These are phyloP conservation scores for Gaeumannomyces sp. DNA, from an alignment of 2,329 filamentous ascomycete species.

Conservation along the genomic window DNA sequence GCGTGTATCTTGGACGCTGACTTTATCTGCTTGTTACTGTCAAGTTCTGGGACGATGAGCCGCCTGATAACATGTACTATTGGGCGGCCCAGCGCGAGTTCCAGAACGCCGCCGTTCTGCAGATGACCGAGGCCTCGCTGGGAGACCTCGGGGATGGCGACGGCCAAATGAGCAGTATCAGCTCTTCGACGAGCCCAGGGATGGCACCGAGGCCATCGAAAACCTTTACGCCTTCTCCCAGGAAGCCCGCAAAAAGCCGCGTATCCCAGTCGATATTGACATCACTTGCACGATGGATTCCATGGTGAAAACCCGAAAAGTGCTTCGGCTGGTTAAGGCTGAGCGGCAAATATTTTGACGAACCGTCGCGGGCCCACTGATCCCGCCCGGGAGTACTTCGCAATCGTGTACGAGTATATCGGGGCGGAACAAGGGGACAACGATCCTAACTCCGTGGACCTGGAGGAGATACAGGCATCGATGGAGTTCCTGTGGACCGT, in stretches of 20 bases:
- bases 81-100: conserved; percentile 2
- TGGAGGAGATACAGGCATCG: background rate
- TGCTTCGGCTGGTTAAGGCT: no score
- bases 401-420: conserved; percentile 4
- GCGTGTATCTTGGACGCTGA: background rate
- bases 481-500: conserved; percentile 1
- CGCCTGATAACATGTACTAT: no score
- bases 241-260: background rate
- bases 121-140: conserved; percentile 1
- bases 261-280: background rate
- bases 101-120: conserved; percentile 1
- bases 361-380: background rate
- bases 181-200: background rate
- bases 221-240: conserved; percentile 1
- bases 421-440: background rate
- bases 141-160: background rate
- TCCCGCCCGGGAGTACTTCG: background rate
- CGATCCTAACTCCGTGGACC: background rate
- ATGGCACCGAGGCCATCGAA: background rate
- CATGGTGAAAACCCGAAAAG: no score
- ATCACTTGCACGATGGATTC: background rate
- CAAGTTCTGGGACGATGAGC: background rate
- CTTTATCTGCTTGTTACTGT: background rate
- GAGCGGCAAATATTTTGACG: no score
- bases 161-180: background rate